These are phyloP conservation scores for Aspergillus asperescens DNA, from an alignment of 495 filamentous ascomycete genomes.

Conservation along the genomic window DNA sequence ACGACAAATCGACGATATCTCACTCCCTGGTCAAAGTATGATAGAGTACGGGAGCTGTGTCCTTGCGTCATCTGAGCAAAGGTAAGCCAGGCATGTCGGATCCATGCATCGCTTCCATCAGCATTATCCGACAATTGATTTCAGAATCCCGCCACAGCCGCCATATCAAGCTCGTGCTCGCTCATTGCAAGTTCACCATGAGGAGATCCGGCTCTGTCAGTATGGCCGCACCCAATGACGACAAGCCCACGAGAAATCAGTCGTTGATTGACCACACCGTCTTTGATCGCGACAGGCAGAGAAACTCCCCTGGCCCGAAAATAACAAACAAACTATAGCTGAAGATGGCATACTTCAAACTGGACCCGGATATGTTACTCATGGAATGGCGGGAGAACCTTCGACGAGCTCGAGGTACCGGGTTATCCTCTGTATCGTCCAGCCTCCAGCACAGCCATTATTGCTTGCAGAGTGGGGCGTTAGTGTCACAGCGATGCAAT, in stretches of 20 bases:
- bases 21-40: background rate
- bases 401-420: background rate
- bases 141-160: conserved; percentile 25
- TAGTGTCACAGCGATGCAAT: background rate
- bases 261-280: background rate
- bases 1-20: background rate
- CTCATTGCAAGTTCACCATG: no score
- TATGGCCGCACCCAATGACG: background rate
- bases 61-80: conserved; percentile 10
- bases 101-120: conserved; percentile 7
- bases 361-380: background rate
- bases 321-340: background rate
- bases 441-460: background rate
- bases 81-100: conserved; percentile 6
- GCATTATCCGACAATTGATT: background rate
- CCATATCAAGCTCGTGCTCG: conserved; percentile 18
- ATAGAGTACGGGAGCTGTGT: background rate
- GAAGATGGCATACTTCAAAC: no score
- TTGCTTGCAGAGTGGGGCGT: background rate
- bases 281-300: background rate
- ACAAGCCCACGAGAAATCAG: background rate
- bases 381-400: background rate
- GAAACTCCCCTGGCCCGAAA: background rate
- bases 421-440: background rate
- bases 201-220: background rate